Evolutionary conservation across 768 basidiomycete species (phyloP).

Genomic region (Imleria badia): DNA sequence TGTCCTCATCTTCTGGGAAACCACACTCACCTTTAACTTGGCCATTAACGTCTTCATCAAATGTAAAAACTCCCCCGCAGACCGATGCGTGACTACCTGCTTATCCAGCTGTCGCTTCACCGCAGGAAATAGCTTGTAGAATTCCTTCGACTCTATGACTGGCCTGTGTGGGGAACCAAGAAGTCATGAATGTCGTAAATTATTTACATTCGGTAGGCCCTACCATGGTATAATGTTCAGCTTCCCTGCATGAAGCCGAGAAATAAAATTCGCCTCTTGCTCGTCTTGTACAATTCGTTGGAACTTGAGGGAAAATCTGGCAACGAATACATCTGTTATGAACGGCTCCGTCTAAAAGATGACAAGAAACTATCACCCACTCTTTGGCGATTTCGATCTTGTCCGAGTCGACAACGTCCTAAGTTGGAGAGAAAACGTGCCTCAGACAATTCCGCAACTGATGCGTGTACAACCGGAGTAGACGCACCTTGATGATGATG

Average conservation of each 20-base stretch:
- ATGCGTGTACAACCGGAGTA: not conserved
- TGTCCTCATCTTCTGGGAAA: not conserved
- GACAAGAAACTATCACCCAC: conserved; percentile 31
- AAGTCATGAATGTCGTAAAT: not conserved
- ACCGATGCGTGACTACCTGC: conserved; percentile 47
- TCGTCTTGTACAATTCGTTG: conserved; percentile 62
- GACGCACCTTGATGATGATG: conserved; percentile 61
- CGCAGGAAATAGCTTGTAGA: conserved; percentile 53
- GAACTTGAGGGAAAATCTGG: conserved; percentile 56
- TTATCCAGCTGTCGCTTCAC: conserved; percentile 49
- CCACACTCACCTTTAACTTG: conserved; percentile 52
- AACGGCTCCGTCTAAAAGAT: not conserved
- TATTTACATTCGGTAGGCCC: not conserved
- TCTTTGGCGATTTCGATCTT: conserved; percentile 56
- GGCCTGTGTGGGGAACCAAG: conserved; percentile 30
- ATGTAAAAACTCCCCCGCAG: conserved; percentile 55
- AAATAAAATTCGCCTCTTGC: conserved; percentile 61
- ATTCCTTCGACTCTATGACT: conserved; percentile 60
- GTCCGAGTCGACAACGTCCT: conserved; percentile 68
- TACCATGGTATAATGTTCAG: conserved; percentile 61
- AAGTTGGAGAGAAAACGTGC: not conserved
- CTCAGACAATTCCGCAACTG: not conserved
- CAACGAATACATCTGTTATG: not conserved
- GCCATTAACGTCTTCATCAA: conserved; percentile 65
- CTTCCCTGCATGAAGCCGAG: conserved; percentile 54